Evolutionary conservation across 306 rosid genomes (phyloP), one percentile per base, ranked within the genome.

Genomic region (Sicyos edulis): DNA sequence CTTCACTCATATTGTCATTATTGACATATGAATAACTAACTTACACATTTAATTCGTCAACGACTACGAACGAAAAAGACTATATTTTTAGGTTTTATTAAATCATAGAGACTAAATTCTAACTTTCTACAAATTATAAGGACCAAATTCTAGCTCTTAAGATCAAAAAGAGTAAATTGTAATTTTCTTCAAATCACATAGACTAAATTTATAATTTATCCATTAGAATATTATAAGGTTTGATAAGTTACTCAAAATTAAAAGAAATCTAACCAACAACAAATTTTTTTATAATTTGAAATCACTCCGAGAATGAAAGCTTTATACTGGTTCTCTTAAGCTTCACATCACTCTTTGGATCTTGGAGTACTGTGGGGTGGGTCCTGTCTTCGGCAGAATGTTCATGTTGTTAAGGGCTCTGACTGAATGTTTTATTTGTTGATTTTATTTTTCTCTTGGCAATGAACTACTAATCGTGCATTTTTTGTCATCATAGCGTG

Each of bases 401-500:
- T 67, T 67, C 72, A 67, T 47, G 21, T 66, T 45, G 19, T 59
- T 12, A 59, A 21, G 14, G 62, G 15, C 62, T 57, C 62, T 8
- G 47, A 42, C 47, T 57, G 62, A 22, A 32, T 57, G 14, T 58
- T 21, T 24, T 58, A 7, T 11, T 19, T 2, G 56, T 49, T 45
- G 72, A 20, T 47, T 67, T 21, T 45, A 20, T 67, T 7, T 20
- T 11, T 6, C 19, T 49, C 9, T 24, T 22, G 37, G 21, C 4
- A 12, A 69, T 50, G 59, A 68, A 68, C 61, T 71, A 34, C 19
- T 54, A 6, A 65, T 65, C 63, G 7, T 32, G 17, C 45, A 6
- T 40, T 40, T 40, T 19, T 51, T 70, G 16, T 44, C 71, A 66
- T 47, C 70, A 26, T 81, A 93, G 97, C 96, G 98, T 63, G 98